phyloP scores from a whole-genome alignment of 1,139 yeast genomes.

The Lodderomyces jiufengensis region DNA sequence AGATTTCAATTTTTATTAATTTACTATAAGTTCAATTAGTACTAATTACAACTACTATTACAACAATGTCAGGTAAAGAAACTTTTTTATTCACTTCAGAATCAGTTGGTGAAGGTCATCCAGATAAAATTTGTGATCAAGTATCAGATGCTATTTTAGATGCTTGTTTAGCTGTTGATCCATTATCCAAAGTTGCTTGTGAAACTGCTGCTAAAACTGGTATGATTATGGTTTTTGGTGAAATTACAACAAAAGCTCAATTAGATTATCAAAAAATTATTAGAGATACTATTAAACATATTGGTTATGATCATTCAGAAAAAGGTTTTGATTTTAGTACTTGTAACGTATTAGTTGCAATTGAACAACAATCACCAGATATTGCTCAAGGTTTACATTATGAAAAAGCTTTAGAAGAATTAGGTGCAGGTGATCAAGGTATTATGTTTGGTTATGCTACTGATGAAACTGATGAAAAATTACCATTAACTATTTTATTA shows the following conservation, averaged over 20 bases:
- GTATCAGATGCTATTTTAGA: constrained; percentile 97
- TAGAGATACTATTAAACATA: constrained; percentile 97
- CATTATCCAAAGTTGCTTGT: constrained; percentile 97
- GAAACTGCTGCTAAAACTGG: constrained; percentile 99
- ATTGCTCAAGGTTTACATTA: constrained; percentile 99
- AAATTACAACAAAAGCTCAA: constrained; percentile 93
- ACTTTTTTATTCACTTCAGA: constrained; percentile 86
- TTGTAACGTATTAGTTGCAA: constrained; percentile 97
- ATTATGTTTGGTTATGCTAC: constrained; percentile 99
- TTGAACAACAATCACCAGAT: constrained; percentile 99
- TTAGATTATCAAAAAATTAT: constrained; percentile 95
- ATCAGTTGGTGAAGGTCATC: constrained; percentile 99
- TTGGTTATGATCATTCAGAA: constrained; percentile 93
- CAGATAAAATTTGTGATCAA: constrained; percentile 99
- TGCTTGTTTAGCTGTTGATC: constrained; percentile 95
- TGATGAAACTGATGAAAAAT: constrained; percentile 96
- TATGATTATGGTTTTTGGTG: constrained; percentile 99
- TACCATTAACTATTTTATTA: constrained; percentile 91
- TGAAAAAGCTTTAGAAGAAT: constrained; percentile 93
- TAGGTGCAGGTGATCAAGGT: constrained; percentile 99
- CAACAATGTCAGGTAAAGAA: constrained; percentile 24
- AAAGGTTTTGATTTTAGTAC: constrained; percentile 99
- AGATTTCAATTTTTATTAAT: no score
- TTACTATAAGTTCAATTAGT: no score
- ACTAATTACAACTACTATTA: constrained; percentile 3